A percentile compares a stretch with the other conserved stretches of the same genome.
These are phyloP conservation scores for Tricholoma furcatifolium DNA, from an alignment of 768 basidiomycete genomes.

Conservation along the genomic window DNA sequence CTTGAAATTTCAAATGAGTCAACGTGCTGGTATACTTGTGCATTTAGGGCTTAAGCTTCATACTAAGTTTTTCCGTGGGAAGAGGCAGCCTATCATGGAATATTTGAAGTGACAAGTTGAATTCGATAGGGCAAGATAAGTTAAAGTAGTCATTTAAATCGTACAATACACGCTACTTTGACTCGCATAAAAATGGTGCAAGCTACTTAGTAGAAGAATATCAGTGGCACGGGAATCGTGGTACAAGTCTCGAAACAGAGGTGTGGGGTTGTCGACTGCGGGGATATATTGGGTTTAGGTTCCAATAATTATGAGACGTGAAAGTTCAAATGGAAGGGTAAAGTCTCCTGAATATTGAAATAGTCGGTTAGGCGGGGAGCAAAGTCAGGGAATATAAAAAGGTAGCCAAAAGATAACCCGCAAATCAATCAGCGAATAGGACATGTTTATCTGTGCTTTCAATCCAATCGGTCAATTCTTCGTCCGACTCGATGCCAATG, in stretches of 20 bases:
- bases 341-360: slow-evolving; percentile 11
- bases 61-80: too few relatives aligned
- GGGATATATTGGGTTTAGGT: background rate
- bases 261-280: background rate
- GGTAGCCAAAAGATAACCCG: background rate
- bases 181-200: slow-evolving; percentile 2
- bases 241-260: slow-evolving; percentile 11
- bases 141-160: slow-evolving; percentile 12
- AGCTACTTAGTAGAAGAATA: slow-evolving; percentile 3
- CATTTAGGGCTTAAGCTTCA: background rate
- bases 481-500: slow-evolving; percentile 61
- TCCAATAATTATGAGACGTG: slow-evolving; percentile 13
- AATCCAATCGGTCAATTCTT: slow-evolving; percentile 71
- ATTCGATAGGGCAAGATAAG: too few relatives aligned
- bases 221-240: slow-evolving; percentile 3
- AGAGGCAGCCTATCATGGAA: too few relatives aligned
- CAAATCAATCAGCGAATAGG: slow-evolving; percentile 67
- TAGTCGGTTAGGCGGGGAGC: background rate
- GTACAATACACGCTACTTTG: slow-evolving; percentile 21
- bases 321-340: slow-evolving; percentile 19
- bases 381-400: background rate
- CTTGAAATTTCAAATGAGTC: too few relatives aligned
- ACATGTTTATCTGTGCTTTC: slow-evolving; percentile 80
- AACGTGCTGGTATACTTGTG: too few relatives aligned
- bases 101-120: too few relatives aligned